phyloP scores from a whole-genome alignment of 169 alveolate species.

The Amoebophrya sp. region DNA sequence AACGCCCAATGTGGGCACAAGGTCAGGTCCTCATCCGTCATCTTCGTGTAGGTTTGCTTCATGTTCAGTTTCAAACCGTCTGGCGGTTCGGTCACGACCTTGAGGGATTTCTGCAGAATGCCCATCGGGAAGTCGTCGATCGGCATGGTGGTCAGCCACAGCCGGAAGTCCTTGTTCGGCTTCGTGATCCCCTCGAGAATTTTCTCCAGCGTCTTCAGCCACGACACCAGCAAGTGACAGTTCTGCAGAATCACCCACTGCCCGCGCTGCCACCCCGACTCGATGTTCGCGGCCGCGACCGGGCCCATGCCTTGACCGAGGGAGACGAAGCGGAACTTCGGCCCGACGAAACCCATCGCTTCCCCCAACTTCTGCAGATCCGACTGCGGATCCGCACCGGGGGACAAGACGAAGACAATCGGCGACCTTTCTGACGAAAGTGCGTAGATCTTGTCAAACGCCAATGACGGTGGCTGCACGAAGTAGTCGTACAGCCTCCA shows the following conservation, averaged over 20 bases:
- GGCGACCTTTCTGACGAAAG: conserved; percentile 79
- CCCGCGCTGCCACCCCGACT: conserved; percentile 74
- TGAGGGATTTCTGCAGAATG: conserved; percentile 79
- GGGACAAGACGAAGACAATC: conserved; percentile 83
- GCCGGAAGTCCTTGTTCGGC: conserved; percentile 85
- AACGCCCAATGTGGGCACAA: conserved; percentile 76
- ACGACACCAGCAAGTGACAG: conserved; percentile 79
- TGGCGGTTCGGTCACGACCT: conserved; percentile 91
- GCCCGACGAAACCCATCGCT: conserved; percentile 71
- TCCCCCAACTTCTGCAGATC: conserved; percentile 81
- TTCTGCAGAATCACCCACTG: conserved; percentile 87
- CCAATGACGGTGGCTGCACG: conserved; percentile 77
- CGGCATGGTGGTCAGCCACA: conserved; percentile 92
- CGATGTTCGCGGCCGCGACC: conserved; percentile 68
- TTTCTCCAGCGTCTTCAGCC: conserved; percentile 84
- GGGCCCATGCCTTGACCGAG: conserved; percentile 89
- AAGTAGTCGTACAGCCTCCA: conserved; percentile 63
- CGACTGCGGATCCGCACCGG: conserved; percentile 85
- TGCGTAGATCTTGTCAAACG: conserved; percentile 74
- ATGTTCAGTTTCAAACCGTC: conserved; percentile 87
- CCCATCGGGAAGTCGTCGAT: conserved; percentile 85
- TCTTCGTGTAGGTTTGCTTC: conserved; percentile 70
- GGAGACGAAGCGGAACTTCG: conserved; percentile 68
- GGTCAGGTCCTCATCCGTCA: conserved; percentile 69
- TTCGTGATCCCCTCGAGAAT: conserved; percentile 70